Evolutionary conservation across 2,329 filamentous ascomycete genomes (phyloP), one percentile per base, ranked within the genome.

Genomic region (Mariannaea sp.): DNA sequence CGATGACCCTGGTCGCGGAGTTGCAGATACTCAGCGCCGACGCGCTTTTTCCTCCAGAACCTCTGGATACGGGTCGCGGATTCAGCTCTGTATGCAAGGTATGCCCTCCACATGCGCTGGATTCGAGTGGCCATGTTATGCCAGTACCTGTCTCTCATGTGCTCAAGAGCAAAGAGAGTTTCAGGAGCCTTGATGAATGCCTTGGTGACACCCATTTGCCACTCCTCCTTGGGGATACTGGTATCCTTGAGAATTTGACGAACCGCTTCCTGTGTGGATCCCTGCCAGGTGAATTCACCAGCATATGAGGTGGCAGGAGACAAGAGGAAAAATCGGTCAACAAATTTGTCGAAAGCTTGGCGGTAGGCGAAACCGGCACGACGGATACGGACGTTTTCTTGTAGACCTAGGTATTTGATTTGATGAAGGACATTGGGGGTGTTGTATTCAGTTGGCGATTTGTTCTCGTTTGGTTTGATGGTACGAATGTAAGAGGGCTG

Each of bases 391-490:
- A 99, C 94, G 80, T 99, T 99, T 75, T 99, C 94, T 72, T 97
- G 93, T n/a, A 99, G 79, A 84, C 94, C 94, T 12, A 99, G 87
- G 67, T 99, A 99, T 71, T 99, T 97, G 81, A 97, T 91, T 71
- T 99, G 94, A 80, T 99, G 94, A 66, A 97, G 80, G 16, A 99
- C 94, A 65, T 97, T 97, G 24, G 86, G 85, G 16, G 83, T 82
- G 65, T 96, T 97, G 73, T 96, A 99, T 70, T 99, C 94, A 9
- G 85, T 87, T 0, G 92, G 88, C 3, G 92, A 96, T 73, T 97
- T 99, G 78, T 97, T 97, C 74, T 99, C 94, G 77, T 99, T 99
- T 2, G 94, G 94, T 75, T 99, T 99, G 77, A 99, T 97, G 1
- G 94, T 99, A 70, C 94, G 90, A 65, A 99, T 99, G 69, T 99